phyloP scores from a whole-genome alignment of 2,329 filamentous ascomycete species.

The Claviceps maximensis region DNA sequence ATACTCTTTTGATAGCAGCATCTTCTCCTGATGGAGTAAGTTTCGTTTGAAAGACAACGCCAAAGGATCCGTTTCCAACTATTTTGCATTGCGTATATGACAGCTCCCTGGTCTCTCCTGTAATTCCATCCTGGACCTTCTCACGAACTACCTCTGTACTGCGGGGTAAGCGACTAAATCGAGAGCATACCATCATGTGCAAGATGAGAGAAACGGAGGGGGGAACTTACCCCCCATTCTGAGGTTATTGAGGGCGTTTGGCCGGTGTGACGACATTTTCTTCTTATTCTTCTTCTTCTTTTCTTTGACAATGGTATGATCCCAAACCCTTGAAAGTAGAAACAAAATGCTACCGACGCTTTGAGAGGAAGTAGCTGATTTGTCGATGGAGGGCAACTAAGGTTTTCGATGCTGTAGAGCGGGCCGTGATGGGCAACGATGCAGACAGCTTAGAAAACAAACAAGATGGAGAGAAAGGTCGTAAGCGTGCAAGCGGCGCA shows the following conservation, averaged over 20 bases:
- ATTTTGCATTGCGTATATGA: constrained; percentile 99
- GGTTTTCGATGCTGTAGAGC: constrained; percentile 14
- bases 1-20: constrained; percentile 95
- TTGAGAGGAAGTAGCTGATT: constrained; percentile 11
- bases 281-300: constrained; percentile 9
- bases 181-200: constrained; percentile 3
- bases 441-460: neutral
- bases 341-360: constrained; percentile 14
- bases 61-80: constrained; percentile 96
- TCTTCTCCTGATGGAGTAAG: constrained; percentile 95
- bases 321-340: constrained; percentile 12
- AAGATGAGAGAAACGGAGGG: constrained; percentile 4
- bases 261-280: constrained; percentile 78
- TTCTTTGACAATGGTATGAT: constrained; percentile 8
- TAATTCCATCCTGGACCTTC: constrained; percentile 96
- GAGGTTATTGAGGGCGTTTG: constrained; percentile 73
- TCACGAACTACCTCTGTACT: constrained; percentile 83
- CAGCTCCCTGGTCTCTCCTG: constrained; percentile 90
- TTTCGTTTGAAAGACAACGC: constrained; percentile 98
- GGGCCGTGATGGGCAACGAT: constrained; percentile 25
- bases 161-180: constrained; percentile 13
- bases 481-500: neutral
- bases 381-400: constrained; percentile 17
- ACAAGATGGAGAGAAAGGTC: neutral
- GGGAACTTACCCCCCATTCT: constrained; percentile 85